Percentiles rank a stretch among this genome's conserved stretches.
phyloP scores from a whole-genome alignment of 495 filamentous ascomycete genomes.

The Penicillium herquei region DNA sequence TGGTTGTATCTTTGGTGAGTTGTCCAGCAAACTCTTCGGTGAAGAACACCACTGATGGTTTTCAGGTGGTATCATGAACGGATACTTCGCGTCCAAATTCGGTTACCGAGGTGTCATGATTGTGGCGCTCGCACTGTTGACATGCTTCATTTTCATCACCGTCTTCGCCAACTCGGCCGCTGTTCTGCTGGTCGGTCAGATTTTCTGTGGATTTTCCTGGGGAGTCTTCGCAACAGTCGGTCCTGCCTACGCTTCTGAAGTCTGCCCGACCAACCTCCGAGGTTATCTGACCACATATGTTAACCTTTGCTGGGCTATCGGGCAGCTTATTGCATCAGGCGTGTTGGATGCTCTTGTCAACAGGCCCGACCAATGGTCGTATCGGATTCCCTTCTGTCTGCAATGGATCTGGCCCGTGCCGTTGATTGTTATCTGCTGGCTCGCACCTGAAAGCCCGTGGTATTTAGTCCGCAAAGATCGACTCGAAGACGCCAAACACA shows the following conservation, averaged over 20 bases:
- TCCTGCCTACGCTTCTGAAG: conserved; percentile 62
- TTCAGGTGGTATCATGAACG: conserved; percentile 35
- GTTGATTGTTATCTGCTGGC: conserved; percentile 52
- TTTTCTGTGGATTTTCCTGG: conserved; percentile 50
- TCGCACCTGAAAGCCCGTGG: conserved; percentile 65
- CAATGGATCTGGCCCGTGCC: conserved; percentile 68
- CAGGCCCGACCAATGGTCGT: conserved; percentile 37
- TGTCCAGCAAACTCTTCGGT: background rate
- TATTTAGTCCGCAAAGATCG: conserved; percentile 59
- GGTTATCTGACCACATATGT: conserved; percentile 58
- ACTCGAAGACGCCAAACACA: conserved; percentile 41
- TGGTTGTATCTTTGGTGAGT: conserved; percentile 34
- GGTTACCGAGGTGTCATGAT: conserved; percentile 47
- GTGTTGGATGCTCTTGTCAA: conserved; percentile 50
- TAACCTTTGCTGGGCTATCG: conserved; percentile 68
- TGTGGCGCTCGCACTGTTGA: conserved; percentile 42
- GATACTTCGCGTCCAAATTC: conserved; percentile 44
- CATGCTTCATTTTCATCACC: conserved; percentile 51
- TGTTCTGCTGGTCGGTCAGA: conserved; percentile 38
- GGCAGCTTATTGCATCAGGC: conserved; percentile 56
- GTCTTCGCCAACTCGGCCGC: conserved; percentile 47
- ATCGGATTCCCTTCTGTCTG: conserved; percentile 57
- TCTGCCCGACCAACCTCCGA: conserved; percentile 57
- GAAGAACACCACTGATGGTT: background rate
- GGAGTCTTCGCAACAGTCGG: conserved; percentile 56